phyloP scores from a whole-genome alignment of 2,329 filamentous ascomycete genomes.

The Beauveria rudraprayagi region DNA sequence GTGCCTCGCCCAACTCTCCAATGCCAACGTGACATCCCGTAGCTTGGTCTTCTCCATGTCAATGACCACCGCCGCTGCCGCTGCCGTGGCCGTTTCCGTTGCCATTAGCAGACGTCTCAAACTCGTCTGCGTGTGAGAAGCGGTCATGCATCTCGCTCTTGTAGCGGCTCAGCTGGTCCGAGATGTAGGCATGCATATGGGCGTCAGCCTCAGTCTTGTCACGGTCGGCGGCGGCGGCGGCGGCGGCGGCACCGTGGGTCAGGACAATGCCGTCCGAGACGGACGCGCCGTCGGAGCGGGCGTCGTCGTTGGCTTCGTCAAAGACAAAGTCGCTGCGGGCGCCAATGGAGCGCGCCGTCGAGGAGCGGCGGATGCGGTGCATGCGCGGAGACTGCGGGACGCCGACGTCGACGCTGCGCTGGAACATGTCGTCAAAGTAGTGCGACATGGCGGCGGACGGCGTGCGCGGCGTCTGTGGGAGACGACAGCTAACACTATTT shows the following conservation, averaged over 20 bases:
- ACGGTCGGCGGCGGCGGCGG: constrained; percentile 38
- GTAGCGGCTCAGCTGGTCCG: constrained; percentile 69
- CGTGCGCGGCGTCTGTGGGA: constrained; percentile 87
- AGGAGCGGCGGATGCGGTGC: constrained; percentile 63
- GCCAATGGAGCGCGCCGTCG: constrained; percentile 75
- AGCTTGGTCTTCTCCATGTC: too few relatives aligned
- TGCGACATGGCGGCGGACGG: constrained; percentile 76
- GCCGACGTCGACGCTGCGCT: constrained; percentile 30
- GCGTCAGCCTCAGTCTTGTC: constrained; percentile 51
- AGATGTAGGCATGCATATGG: constrained; percentile 75
- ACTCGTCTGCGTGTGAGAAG: constrained; percentile 34
- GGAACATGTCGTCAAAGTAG: constrained; percentile 89
- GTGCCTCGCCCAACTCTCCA: too few relatives aligned
- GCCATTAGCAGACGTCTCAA: constrained; percentile 32
- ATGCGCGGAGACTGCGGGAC: constrained; percentile 31
- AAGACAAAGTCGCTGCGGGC: constrained; percentile 65
- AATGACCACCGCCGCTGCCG: neutral
- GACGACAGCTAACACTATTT: constrained; percentile 70
- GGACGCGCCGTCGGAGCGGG: constrained; percentile 25
- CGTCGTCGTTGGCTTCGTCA: constrained; percentile 21
- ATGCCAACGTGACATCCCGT: neutral
- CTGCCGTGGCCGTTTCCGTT: neutral
- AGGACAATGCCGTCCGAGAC: constrained; percentile 26
- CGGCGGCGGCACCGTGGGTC: constrained; percentile 28
- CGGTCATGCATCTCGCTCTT: constrained; percentile 26